These are phyloP conservation scores for Cystofilobasidium capitatum DNA, from an alignment of 768 basidiomycete genomes.

Conservation along the genomic window DNA sequence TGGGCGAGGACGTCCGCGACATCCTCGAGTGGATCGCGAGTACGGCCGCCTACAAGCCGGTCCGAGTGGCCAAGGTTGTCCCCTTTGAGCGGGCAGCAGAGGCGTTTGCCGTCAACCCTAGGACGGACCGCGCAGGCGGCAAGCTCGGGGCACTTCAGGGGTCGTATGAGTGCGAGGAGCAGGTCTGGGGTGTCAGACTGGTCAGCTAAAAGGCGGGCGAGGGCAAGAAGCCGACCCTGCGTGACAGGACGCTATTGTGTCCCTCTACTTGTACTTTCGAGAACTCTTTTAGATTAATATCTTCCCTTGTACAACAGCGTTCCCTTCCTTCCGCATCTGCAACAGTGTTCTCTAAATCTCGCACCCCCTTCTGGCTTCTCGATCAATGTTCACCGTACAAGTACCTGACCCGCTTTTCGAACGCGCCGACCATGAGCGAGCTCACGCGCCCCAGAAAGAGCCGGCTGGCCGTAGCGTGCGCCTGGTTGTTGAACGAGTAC, in stretches of 20 bases:
- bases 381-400: slow-evolving; percentile 50
- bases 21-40: slow-evolving; percentile 32
- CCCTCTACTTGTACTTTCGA: background rate
- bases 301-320: background rate
- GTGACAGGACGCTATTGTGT: too few relatives aligned
- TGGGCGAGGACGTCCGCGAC: slow-evolving; percentile 29
- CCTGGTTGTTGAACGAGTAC: slow-evolving; percentile 76
- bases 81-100: slow-evolving; percentile 22
- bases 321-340: background rate
- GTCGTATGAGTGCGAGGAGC: slow-evolving; percentile 20
- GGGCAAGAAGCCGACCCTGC: background rate
- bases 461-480: slow-evolving; percentile 72
- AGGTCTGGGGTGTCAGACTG: slow-evolving; percentile 21
- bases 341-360: background rate
- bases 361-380: background rate
- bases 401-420: slow-evolving; percentile 68
- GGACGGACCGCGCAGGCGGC: background rate
- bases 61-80: slow-evolving; percentile 24
- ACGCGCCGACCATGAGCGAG: slow-evolving; percentile 80
- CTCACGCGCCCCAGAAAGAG: slow-evolving; percentile 80
- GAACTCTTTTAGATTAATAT: background rate
- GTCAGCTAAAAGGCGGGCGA: background rate
- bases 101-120: slow-evolving; percentile 26
- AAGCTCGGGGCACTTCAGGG: background rate
- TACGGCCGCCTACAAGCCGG: slow-evolving; percentile 19